Conservation (phyloP, 257 asterid species). For the Penstemon barbatus region DNA sequence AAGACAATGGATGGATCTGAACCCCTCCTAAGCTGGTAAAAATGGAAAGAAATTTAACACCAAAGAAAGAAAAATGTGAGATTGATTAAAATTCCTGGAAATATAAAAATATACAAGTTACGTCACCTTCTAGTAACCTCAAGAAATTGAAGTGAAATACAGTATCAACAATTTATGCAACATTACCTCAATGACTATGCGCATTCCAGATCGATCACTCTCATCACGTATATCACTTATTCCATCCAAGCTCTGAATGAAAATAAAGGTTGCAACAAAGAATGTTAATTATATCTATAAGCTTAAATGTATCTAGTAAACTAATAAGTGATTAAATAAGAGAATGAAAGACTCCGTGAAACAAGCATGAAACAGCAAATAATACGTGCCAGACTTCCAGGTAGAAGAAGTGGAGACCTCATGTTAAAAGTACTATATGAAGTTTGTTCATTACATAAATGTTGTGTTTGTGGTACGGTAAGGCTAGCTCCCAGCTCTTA, state of each 20-base stretch:
- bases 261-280: conserved; percentile 20
- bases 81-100: conserved; percentile 22
- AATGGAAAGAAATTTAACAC: conserved; percentile 24
- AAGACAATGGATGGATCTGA: conserved; percentile 81
- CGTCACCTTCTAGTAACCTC: conserved; percentile 14
- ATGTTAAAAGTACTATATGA: neutral
- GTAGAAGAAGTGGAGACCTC: conserved; percentile 1
- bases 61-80: conserved; percentile 13
- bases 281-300: conserved; percentile 9
- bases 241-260: conserved; percentile 79
- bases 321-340: conserved; percentile 13
- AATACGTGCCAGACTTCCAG: neutral
- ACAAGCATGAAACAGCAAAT: conserved; percentile 14
- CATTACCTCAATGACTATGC: conserved; percentile 90
- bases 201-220: conserved; percentile 99
- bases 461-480: neutral
- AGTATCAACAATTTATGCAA: conserved; percentile 18
- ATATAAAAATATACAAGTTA: conserved; percentile 4
- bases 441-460: neutral
- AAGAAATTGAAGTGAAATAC: conserved; percentile 18
- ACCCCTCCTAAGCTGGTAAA: conserved; percentile 86
- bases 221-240: conserved; percentile 98
- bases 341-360: conserved; percentile 5
- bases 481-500: neutral
- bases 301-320: conserved; percentile 21